Evolutionary conservation across 2,329 filamentous ascomycete genomes (phyloP), one percentile per base, ranked within the genome.

Genomic region (Trichoderma atroviride): DNA sequence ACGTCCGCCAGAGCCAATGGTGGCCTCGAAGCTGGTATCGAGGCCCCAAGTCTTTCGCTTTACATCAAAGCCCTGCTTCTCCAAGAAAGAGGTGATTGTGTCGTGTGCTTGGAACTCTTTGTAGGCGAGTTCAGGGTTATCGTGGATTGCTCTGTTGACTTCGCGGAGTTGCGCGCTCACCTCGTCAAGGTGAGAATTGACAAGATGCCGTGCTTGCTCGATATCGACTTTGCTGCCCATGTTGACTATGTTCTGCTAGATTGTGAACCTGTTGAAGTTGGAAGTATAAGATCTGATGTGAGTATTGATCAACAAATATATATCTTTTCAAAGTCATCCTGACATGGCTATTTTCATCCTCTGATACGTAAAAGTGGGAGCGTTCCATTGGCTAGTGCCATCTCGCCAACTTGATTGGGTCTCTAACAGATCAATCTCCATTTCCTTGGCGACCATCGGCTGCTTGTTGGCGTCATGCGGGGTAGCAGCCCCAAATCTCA

Each of bases 61-160:
- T 7, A 87, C 83, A 0, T 74, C 69, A 72, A 84, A 85, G 0
- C 83, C 85, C 4, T 82, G 79, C 1, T 74, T 71, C 52, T 82
- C 78, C 0, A 88, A 77, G 47, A 83, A 80, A 5, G 76, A 71
- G 19, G 81, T 81, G 58, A 88, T 83, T 9, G 78, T 80, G 50
- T 86, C 81, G 71, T 87, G 85, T 10, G 86, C 86, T 22, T 79
- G 80, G 74, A 81, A 76, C 71, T 88, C 86, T 64, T 86, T 74
- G 73, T 83, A 88, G 2, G 80, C 82, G 0, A 85, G 76, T 73
- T 88, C 86, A 0, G 86, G 86, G 68, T 87, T 79, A 13, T 74
- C 71, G 70, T 83, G 80, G 40, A 83, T 76, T 2, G 57, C 63
- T 27, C 72, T 70, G 69, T 75, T 77, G 62, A 74, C 70, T 19